Conservation (phyloP, 352 stramenopile genomes). For the Pythium vanterpoolii region DNA sequence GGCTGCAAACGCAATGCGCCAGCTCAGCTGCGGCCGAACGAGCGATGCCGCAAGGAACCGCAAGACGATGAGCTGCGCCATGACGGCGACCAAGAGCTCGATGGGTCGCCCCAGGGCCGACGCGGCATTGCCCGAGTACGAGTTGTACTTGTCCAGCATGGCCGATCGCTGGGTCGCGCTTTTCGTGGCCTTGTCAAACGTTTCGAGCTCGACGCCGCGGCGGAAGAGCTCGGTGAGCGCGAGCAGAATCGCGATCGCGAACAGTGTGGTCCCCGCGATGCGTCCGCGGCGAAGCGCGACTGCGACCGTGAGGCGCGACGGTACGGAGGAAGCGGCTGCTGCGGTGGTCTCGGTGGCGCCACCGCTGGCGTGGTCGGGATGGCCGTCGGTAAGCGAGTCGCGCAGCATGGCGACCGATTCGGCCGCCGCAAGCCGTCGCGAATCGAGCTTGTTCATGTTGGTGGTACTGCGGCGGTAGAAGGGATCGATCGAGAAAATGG, state of each 20-base stretch:
- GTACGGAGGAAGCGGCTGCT: too few relatives aligned
- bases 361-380: not conserved
- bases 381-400: not conserved
- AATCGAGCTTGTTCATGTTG: not conserved
- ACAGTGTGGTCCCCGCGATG: not conserved
- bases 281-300: not conserved
- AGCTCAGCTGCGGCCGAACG: not conserved
- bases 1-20: not conserved
- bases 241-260: not conserved
- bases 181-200: not conserved
- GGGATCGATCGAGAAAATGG: too few relatives aligned
- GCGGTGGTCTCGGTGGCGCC: not conserved
- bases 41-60: slow-evolving; percentile 5
- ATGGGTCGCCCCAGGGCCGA: slow-evolving; percentile 5
- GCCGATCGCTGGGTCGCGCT: not conserved
- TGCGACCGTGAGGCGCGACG: not conserved
- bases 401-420: slow-evolving; percentile 3
- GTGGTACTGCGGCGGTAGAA: too few relatives aligned
- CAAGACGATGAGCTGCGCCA: slow-evolving; percentile 7
- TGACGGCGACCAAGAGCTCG: slow-evolving; percentile 1
- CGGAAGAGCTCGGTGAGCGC: not conserved
- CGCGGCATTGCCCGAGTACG: slow-evolving; percentile 13
- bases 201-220: not conserved
- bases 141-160: slow-evolving; percentile 16
- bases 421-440: not conserved